Conservation (phyloP, 1,284 basidiomycete genomes). For the Fomitopsis pinicola region DNA sequence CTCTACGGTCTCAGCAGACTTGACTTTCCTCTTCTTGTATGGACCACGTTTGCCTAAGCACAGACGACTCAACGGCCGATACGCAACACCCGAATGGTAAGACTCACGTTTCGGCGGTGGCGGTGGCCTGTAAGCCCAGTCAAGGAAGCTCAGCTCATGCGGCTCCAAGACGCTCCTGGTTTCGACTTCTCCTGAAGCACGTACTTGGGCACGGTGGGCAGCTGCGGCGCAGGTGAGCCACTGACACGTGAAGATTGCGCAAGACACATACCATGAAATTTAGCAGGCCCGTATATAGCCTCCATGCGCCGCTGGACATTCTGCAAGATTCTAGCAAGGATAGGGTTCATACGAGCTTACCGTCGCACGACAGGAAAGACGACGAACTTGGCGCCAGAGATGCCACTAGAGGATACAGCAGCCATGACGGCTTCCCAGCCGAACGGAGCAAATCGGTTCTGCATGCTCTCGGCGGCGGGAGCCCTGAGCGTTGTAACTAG, state of each 20-base stretch:
- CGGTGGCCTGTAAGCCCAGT: conserved; percentile 6
- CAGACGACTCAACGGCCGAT: background rate
- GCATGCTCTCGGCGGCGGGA: conserved; percentile 41
- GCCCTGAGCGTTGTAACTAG: conserved; percentile 43
- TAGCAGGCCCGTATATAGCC: conserved; percentile 11
- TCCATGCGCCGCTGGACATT: conserved; percentile 18
- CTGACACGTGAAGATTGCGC: background rate
- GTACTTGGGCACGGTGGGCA: conserved; percentile 8
- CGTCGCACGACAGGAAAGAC: conserved; percentile 17
- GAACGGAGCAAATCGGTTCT: conserved; percentile 47
- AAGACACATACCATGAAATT: conserved; percentile 12
- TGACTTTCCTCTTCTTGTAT: conserved; percentile 14
- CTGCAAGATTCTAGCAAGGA: conserved; percentile 28
- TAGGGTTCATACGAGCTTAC: background rate
- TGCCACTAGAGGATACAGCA: conserved; percentile 34
- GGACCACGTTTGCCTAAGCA: conserved; percentile 12
- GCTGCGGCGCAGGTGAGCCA: conserved; percentile 2
- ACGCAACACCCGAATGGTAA: background rate
- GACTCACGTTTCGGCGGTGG: conserved; percentile 12
- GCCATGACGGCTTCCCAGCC: conserved; percentile 47
- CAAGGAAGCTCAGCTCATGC: conserved; percentile 14
- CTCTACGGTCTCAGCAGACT: background rate
- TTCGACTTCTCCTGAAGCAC: background rate
- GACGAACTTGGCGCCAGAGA: conserved; percentile 38
- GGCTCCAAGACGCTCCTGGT: background rate